Evolutionary conservation across 139 green algal species (phyloP).

Genomic region (Chlorokybus atmophyticus): DNA sequence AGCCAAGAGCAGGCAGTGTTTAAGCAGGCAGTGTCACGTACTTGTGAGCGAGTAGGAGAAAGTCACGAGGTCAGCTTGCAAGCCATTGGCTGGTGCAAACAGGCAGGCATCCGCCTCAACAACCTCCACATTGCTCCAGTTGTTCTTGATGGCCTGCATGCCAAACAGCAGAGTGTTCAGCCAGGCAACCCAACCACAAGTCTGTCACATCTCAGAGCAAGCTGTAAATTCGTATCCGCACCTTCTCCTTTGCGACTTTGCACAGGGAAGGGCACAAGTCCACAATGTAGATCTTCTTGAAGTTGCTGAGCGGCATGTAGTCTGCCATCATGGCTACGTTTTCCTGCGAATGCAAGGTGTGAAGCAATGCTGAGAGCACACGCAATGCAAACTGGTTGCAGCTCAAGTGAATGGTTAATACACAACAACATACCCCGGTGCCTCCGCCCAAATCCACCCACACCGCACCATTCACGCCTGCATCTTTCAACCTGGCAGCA

Average conservation of each 20-base stretch:
- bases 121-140: constrained; percentile 87
- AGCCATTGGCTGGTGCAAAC: constrained; percentile 49
- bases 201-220: too few relatives aligned
- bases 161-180: too few relatives aligned
- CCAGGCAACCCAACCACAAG: too few relatives aligned
- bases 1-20: background rate
- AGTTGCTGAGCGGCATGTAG: constrained; percentile 72
- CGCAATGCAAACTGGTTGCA: background rate
- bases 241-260: constrained; percentile 65
- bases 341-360: too few relatives aligned
- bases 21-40: constrained; percentile 14
- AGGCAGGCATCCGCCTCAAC: constrained; percentile 82
- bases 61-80: constrained; percentile 75
- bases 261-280: constrained; percentile 87
- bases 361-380: constrained; percentile 31
- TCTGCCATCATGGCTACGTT: constrained; percentile 89
- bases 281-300: constrained; percentile 92
- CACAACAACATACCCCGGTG: too few relatives aligned
- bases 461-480: constrained; percentile 47
- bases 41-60: constrained; percentile 96
- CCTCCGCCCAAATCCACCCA: constrained; percentile 89
- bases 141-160: too few relatives aligned
- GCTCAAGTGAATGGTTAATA: background rate
- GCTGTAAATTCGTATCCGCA: constrained; percentile 47
- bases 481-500: constrained; percentile 53